A percentile compares a stretch with the other conserved stretches of the same genome.
phyloP scores from a whole-genome alignment of 208 protist species.

The Leishmania turanica region DNA sequence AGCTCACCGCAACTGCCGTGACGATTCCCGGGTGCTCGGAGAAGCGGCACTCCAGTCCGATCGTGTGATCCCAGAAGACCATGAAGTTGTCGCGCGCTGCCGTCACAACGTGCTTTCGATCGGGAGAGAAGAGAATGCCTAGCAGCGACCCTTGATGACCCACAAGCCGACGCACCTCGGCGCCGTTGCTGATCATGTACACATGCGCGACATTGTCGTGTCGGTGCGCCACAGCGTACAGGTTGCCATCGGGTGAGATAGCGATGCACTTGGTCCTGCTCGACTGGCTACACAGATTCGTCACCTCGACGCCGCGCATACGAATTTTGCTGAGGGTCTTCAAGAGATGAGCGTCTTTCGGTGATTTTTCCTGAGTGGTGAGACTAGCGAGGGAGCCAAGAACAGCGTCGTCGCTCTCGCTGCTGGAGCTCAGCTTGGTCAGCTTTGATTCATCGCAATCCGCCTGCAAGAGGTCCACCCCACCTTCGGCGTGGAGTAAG shows the following conservation, averaged over 20 bases:
- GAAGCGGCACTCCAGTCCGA: constrained; percentile 51
- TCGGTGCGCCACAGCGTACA: constrained; percentile 62
- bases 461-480: constrained; percentile 26
- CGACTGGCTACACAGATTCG: constrained; percentile 37
- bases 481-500: constrained; percentile 32
- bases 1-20: constrained; percentile 54
- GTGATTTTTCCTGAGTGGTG: constrained; percentile 1
- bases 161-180: constrained; percentile 44
- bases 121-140: constrained; percentile 52
- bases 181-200: constrained; percentile 37
- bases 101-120: constrained; percentile 64
- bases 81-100: constrained; percentile 49
- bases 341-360: background rate
- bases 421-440: background rate
- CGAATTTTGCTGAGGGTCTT: background rate
- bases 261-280: constrained; percentile 64
- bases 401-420: constrained; percentile 3
- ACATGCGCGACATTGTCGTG: constrained; percentile 62
- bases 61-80: constrained; percentile 57
- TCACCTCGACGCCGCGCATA: constrained; percentile 41
- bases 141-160: constrained; percentile 57
- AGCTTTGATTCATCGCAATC: constrained; percentile 25
- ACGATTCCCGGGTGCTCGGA: constrained; percentile 65
- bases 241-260: constrained; percentile 31
- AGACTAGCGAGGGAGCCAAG: background rate